Evolutionary conservation across 192 early-diverging fungal genomes (phyloP).

Genomic region (Mortierella antarctica): DNA sequence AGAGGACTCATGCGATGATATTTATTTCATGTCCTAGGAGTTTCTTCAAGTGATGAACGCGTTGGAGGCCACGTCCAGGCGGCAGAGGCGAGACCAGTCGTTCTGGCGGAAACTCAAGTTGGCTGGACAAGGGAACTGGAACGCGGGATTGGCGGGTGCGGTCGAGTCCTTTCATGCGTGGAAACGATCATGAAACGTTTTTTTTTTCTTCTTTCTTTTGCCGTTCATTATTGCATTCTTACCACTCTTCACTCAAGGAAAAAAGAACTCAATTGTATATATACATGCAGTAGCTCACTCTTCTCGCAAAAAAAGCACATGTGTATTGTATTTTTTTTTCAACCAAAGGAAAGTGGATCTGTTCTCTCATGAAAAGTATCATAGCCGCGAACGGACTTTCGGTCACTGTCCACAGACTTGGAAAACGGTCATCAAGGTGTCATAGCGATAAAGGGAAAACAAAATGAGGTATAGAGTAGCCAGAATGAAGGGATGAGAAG

Average conservation of each 20-base stretch:
- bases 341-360: too few relatives aligned
- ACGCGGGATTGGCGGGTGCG: constrained; percentile 41
- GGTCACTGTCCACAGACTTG: too few relatives aligned
- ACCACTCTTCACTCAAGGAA: neutral
- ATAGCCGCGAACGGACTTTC: too few relatives aligned
- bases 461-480: neutral
- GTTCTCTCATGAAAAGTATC: too few relatives aligned
- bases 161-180: constrained; percentile 42
- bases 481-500: neutral
- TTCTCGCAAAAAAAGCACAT: too few relatives aligned
- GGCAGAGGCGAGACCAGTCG: constrained; percentile 42
- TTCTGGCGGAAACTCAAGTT: constrained; percentile 42
- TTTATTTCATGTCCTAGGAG: constrained; percentile 19
- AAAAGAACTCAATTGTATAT: neutral
- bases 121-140: constrained; percentile 48
- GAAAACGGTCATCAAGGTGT: neutral
- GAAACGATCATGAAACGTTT: constrained; percentile 29
- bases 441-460: neutral
- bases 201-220: too few relatives aligned
- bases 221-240: too few relatives aligned
- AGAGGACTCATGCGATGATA: neutral
- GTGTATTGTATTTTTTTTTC: too few relatives aligned
- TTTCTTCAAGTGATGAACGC: constrained; percentile 53
- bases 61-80: constrained; percentile 34
- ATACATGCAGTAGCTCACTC: neutral